Evolutionary conservation across 495 filamentous ascomycete species (phyloP), one percentile per base, ranked within the genome.

Genomic region (Penicillium daleae): DNA sequence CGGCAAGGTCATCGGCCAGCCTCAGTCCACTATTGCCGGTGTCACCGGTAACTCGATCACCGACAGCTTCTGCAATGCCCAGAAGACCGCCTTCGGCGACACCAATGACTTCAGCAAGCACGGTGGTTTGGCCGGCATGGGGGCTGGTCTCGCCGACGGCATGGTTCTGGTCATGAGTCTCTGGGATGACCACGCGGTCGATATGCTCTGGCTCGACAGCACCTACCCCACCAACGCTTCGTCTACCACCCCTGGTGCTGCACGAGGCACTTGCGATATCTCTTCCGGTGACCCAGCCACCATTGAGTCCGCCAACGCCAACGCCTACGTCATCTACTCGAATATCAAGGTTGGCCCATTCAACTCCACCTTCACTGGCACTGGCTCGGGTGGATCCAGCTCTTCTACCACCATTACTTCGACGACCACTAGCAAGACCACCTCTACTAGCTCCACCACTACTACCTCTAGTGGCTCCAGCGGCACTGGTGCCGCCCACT

Each of bases 191-290:
- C 85, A 93, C 77, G 76, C 82, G 26, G 78, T 82, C 76, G 84
- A 91, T 79, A 94, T 93, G 91, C 83, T 90, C 66, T 94, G 91
- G 91, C 87, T 95, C 68, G 91, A 93, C 81, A 87, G 86, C 71
- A 83, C 78, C 75, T 92, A 87, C 80, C 91, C 91, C 4, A 75
- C 81, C 42, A 80, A 82, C 68, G 80, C 74, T 2, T 80, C 81
- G 19, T 76, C 82, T 40, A 79, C 80, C 60, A 69, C 67, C 12
- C 88, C 89, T 35, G 91, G 91, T 74, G 82, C 85, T 56, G 82
- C 82, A 66, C 89, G 91, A 73, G 91, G 91, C 54, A 82, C 83
- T 60, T 95, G 91, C 76, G 55, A 83, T 44, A 82, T 80, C 57
- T 80, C 78, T 68, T 87, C 84, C 22, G 90, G 90, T 64, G 81